A percentile compares a stretch with the other conserved stretches of the same genome.
Evolutionary conservation across 2,329 filamentous ascomycete genomes (phyloP).

Genomic region (Hyphodiscus sp.): DNA sequence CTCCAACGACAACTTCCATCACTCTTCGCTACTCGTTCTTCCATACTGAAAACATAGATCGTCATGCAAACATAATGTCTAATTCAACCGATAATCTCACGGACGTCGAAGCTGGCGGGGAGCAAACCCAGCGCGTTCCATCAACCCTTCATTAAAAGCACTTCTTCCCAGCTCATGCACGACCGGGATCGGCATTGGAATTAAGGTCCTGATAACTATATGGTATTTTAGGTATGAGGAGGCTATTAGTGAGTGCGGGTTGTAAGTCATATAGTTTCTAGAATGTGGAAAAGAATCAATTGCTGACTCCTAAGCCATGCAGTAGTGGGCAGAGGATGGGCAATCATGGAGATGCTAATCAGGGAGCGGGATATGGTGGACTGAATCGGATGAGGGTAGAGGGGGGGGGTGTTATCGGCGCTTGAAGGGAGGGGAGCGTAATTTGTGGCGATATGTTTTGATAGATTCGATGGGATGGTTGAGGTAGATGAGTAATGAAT

Average conservation of each 20-base stretch:
- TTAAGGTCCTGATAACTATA: not conserved
- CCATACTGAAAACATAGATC: not conserved
- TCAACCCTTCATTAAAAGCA: not conserved
- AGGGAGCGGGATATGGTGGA: conserved; percentile 33
- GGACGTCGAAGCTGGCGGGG: conserved; percentile 53
- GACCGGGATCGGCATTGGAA: too few species aligned
- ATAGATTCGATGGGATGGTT: not conserved
- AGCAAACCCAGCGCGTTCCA: conserved; percentile 47
- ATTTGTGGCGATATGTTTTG: not conserved
- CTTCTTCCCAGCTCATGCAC: too few species aligned
- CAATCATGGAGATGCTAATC: conserved; percentile 31
- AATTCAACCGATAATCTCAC: conserved; percentile 37
- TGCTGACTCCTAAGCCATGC: too few species aligned
- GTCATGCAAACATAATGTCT: conserved; percentile 6
- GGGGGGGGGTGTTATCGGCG: conserved; percentile 47
- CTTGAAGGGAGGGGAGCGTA: conserved; percentile 28
- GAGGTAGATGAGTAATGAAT: not conserved
- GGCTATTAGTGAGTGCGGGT: conserved; percentile 47
- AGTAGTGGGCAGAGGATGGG: conserved; percentile 43
- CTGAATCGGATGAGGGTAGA: conserved; percentile 39
- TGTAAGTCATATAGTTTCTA: conserved; percentile 15
- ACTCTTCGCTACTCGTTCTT: not conserved
- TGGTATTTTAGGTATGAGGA: conserved; percentile 48
- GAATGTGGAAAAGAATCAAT: too few species aligned
- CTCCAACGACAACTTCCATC: not conserved